Conservation (phyloP, 2,329 filamentous ascomycete species). For the Amylocarpus encephaloides region DNA sequence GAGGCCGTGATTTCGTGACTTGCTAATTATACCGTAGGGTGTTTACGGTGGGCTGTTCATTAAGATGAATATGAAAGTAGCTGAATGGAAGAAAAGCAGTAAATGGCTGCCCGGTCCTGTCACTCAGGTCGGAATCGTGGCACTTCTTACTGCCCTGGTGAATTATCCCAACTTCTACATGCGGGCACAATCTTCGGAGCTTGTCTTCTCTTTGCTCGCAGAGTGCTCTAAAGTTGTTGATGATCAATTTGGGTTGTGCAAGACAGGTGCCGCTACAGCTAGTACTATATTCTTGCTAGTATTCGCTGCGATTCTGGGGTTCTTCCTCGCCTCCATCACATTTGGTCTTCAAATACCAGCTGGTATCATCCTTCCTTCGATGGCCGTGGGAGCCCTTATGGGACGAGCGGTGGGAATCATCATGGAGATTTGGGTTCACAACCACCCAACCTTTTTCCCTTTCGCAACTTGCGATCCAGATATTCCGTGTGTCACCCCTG, state of each 20-base stretch:
- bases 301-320: constrained; percentile 75
- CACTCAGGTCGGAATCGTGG: constrained; percentile 71
- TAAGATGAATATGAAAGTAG: constrained; percentile 83
- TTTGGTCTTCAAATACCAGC: constrained; percentile 94
- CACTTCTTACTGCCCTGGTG: constrained; percentile 76
- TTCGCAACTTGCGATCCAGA: constrained; percentile 82
- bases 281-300: constrained; percentile 78
- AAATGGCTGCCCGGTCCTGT: constrained; percentile 66
- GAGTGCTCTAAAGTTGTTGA: constrained; percentile 79
- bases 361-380: constrained; percentile 90
- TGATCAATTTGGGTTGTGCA: constrained; percentile 86
- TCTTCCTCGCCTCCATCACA: constrained; percentile 78
- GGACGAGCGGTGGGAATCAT: constrained; percentile 85
- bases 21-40: constrained; percentile 44
- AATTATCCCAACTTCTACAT: constrained; percentile 97
- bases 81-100: constrained; percentile 66
- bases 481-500: constrained; percentile 81
- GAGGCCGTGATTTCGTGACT: background rate
- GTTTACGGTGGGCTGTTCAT: constrained; percentile 93
- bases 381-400: constrained; percentile 88
- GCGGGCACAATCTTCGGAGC: constrained; percentile 83
- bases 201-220: constrained; percentile 86
- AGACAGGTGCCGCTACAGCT: constrained; percentile 74
- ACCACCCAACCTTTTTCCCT: constrained; percentile 68
- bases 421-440: constrained; percentile 80